Conservation (phyloP, 1,284 basidiomycete species). For the Cryptococcus floricola region DNA sequence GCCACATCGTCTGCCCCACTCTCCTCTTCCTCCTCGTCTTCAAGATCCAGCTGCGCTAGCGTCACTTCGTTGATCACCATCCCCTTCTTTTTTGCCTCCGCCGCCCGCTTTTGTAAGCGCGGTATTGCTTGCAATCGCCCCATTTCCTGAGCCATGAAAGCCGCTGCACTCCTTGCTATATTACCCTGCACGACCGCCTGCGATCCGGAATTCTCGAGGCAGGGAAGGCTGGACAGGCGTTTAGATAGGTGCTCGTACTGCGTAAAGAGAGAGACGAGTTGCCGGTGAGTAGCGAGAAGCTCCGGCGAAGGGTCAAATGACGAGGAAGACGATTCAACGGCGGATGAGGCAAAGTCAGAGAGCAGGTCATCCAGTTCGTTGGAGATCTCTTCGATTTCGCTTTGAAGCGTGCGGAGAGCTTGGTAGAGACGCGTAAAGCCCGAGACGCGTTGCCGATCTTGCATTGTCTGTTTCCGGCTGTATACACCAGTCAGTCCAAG, state of each 20-base stretch:
- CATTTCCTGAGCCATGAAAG: constrained; percentile 77
- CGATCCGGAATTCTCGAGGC: constrained; percentile 58
- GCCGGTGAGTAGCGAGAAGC: constrained; percentile 68
- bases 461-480: constrained; percentile 74
- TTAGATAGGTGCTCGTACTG: constrained; percentile 86
- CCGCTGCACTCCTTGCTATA: constrained; percentile 68
- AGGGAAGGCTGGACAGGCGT: constrained; percentile 70
- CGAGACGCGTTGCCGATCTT: constrained; percentile 63
- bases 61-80: constrained; percentile 31
- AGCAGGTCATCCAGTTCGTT: constrained; percentile 69
- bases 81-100: constrained; percentile 23
- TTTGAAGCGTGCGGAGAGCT: constrained; percentile 70
- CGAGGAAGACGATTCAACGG: constrained; percentile 3
- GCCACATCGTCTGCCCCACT: constrained; percentile 60
- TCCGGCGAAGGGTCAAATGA: constrained; percentile 51
- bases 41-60: constrained; percentile 14
- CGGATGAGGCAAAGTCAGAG: constrained; percentile 54
- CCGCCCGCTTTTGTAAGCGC: constrained; percentile 52
- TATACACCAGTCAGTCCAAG: background rate
- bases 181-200: constrained; percentile 81
- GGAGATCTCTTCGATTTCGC: constrained; percentile 65
- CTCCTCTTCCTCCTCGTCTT: constrained; percentile 10
- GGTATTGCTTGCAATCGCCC: constrained; percentile 52
- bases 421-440: constrained; percentile 66
- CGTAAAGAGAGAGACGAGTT: constrained; percentile 73